Conservation (phyloP, 2,329 filamentous ascomycete species). For the Botryotinia convoluta region DNA sequence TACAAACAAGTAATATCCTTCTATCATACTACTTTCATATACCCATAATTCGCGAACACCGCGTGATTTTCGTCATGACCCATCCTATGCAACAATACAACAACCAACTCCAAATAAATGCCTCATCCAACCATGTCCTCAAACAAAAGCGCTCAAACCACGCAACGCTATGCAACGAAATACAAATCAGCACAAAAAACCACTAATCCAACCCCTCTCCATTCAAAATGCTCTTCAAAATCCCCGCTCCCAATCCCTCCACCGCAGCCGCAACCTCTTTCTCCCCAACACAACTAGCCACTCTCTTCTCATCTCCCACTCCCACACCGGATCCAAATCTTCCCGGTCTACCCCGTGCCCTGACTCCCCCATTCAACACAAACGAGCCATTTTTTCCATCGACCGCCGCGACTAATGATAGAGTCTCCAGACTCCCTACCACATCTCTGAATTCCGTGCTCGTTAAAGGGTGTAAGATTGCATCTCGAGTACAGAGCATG, state of each 20-base stretch:
- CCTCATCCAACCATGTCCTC: background rate
- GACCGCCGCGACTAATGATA: conserved; percentile 71
- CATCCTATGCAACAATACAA: background rate
- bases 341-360: conserved; percentile 70
- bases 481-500: conserved; percentile 77
- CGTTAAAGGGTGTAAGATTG: conserved; percentile 84
- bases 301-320: conserved; percentile 68
- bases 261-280: conserved; percentile 73
- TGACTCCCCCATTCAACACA: conserved; percentile 47
- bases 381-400: conserved; percentile 70
- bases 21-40: background rate
- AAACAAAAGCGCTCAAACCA: background rate
- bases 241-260: conserved; percentile 59
- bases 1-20: background rate
- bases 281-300: conserved; percentile 77
- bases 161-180: conserved; percentile 7
- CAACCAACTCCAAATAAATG: background rate
- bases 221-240: conserved; percentile 60
- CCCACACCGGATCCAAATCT: conserved; percentile 48
- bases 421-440: conserved; percentile 80
- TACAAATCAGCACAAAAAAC: background rate
- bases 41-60: background rate
- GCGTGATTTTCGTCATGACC: background rate
- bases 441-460: conserved; percentile 94
- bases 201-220: conserved; percentile 41